Base-by-base conservation (phyloP, 2,329 filamentous ascomycete species). In the Diaporthe helianthi region DNA sequence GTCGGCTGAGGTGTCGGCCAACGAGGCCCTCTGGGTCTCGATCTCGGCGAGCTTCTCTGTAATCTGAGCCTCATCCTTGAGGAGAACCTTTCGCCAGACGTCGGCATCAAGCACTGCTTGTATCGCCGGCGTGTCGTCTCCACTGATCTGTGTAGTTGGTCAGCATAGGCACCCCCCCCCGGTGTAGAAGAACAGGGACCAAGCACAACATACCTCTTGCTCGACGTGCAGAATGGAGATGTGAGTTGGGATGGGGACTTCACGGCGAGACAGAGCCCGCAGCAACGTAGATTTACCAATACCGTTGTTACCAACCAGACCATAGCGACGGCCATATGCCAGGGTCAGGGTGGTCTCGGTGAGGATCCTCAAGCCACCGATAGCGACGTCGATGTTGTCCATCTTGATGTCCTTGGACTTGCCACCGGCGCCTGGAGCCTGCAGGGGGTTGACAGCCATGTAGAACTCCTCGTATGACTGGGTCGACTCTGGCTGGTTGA, bases 351-450 rank as follows among this genome's bases (percentile, higher is more conserved):
- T 93, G 58, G 95, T 97, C 79, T 99, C 95, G 53, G 92, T 93
- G 74, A 98, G 83, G 73, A 99, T 99, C 71, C 96, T 90, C 76
- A 89, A 86, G 68, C 95, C 95, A 72, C 93, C 90, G 77, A 99
- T 98, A 52, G 93, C 92, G 67, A 99, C 92, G 80, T 99, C 96
- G 78, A 97, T 93, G 75, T 93, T 94, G 81, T 99, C 96, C 74
- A 99, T 85, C 84, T 98, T 99, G 86, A 99, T 94, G 79, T 99
- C 96, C 86, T 99, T 99, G 81, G 94, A 97, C 90, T 98, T 99
- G 74, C 89, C 88, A 38, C 90, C 87, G 70, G 90, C 80, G 68
- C 87, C 80, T 67, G 94, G 95, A 71, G 98, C 77, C 79, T 98
- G 95, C 72, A 99, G 87, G 71, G 96, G 96, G 80, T 99, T 99